Base-by-base conservation (phyloP, 192 early-diverging fungal species). In the Chytriomyces sp. region DNA sequence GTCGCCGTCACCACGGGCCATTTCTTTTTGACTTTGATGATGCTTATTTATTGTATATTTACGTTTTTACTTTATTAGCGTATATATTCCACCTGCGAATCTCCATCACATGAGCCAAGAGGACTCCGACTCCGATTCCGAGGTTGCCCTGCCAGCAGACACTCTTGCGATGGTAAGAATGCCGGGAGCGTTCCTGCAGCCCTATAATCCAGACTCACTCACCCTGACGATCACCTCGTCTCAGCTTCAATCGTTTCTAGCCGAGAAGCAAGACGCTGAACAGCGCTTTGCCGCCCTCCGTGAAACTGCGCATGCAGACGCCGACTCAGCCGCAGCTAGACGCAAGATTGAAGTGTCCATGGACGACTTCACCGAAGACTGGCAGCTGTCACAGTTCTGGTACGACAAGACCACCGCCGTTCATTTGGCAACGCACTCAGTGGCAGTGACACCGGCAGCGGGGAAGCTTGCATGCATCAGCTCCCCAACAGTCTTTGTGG, bases 341-440 rank as follows among this genome's bases (percentile, higher is more conserved):
- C 69, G 71, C 9, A 78, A 78, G 26, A 66, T 61, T 28, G 71
- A 61, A 67, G 49, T 82, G 9, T 79, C 84, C 47, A 93, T 94
- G 88, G 83, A 84, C 18, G 82, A 80, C 50, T 94, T 94, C 83
- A 86, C 85, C 44, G 93, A 94, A 76, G 92, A 94, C 81, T 94
- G 93, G 93, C 92, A 94, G 80, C 68, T 86, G 45, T 76, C 68
- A 8, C 76, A 77, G 62, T 84, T 49, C 62, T 80, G 67, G 90
- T 90, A 90, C 71, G 79, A 82, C 72, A 81, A 84, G 46, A 80
- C 77, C 1, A 91, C 89, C 1, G 81, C 85, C 7, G 57, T 81
- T 6, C 82, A 79, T 50, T 50, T 91, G 13, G 86, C 88, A n/a
- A 72, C 64, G 2, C 83, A 86, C 24, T 85, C 85, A 11, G 64